Evolutionary conservation across 768 basidiomycete genomes (phyloP), one percentile per base, ranked within the genome.

Genomic region (Russula sp.): DNA sequence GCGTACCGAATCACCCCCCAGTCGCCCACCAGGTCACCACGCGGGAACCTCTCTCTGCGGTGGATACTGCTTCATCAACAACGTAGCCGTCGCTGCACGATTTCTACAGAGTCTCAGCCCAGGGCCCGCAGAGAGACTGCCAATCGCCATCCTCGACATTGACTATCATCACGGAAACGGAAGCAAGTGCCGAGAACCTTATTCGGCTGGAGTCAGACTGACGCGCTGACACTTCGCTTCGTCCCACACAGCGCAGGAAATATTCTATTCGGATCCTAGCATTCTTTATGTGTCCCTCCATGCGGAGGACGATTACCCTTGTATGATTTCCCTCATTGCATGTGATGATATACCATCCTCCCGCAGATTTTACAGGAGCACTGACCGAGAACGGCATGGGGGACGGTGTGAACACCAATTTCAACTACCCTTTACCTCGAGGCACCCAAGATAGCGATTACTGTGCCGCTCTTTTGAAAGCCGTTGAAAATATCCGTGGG

Each of bases 141-240:
- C 6, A 9, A 54, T 68, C 18, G 75, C 74, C 8, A 73, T 76
- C 39, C 70, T 75, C 35, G 75, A 77, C 62, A 68, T 76, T 39
- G 75, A 77, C 56, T 77, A 74, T 60, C 75, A 76, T 44, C 75
- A 75, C 55, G 75, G 76, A 7, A 76, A 76, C 47, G 75, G 73
- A n/a, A 70, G 63, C 69, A 40, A 51, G 67, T 53, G 18, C 16
- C 47, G 13, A 20, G 3, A 18, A 10, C 22, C 18, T 27, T 44
- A 44, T 51, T 51, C 14, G 22, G 16, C 4, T 5, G 34, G 11
- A 11, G 11, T 22, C 20, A 42, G 54, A 45, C 32, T 20, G n/a
- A 42, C 31, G 31, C 45, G 4, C 51, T 57, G 22, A 65, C 34
- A 35, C 22, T 2, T 10, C n/a, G 1, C 8, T 34, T 50, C 20